Evolutionary conservation across 768 basidiomycete species (phyloP).

Genomic region (Cubamyces sp.): DNA sequence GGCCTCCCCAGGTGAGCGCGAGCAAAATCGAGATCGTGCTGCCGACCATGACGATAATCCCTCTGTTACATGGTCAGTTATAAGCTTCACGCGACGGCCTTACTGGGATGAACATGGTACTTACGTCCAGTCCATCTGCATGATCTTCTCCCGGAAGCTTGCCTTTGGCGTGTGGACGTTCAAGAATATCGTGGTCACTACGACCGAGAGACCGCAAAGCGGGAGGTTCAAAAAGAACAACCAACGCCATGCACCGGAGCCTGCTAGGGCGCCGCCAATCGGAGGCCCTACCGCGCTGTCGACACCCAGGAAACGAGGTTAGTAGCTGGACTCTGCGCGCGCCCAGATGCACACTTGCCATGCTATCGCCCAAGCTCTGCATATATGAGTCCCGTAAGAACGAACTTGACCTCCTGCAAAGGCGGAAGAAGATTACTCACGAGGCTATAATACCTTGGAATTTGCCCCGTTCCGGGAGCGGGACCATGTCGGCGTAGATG

Average conservation of each 20-base stretch:
- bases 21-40: conserved; percentile 23
- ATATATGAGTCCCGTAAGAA: background rate
- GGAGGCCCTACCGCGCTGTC: conserved; percentile 34
- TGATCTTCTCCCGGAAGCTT: conserved; percentile 33
- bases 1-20: conserved; percentile 39
- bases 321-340: background rate
- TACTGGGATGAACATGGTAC: conserved; percentile 10
- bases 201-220: conserved; percentile 16
- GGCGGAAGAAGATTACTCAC: background rate
- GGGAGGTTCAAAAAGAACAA: conserved; percentile 23
- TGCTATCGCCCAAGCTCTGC: conserved; percentile 10
- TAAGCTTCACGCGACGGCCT: conserved; percentile 32
- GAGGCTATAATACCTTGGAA: conserved; percentile 15
- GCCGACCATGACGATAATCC: conserved; percentile 28
- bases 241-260: conserved; percentile 8
- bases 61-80: conserved; percentile 25
- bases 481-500: conserved; percentile 32
- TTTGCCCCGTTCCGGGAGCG: conserved; percentile 39
- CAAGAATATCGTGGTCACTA: conserved; percentile 7
- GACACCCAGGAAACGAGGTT: background rate
- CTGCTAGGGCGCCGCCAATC: conserved; percentile 32
- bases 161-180: conserved; percentile 30
- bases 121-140: conserved; percentile 42
- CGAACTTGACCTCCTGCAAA: background rate
- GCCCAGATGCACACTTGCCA: background rate